Evolutionary conservation across 371 early-diverging fungal species (phyloP), one percentile per base, ranked within the genome.

Genomic region (Rhizopus stolonifer): DNA sequence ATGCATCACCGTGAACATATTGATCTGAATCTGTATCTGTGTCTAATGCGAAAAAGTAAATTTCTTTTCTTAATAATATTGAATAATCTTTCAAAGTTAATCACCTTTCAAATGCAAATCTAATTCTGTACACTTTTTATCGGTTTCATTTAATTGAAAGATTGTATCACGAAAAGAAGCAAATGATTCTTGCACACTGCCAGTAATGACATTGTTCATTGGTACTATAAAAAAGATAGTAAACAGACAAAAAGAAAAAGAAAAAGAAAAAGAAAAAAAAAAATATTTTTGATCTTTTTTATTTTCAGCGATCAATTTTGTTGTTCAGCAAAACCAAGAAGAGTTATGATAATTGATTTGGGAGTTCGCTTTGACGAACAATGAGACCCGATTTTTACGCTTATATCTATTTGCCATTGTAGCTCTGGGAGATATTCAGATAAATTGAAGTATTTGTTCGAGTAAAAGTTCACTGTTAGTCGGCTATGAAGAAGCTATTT

Each of bases 61-160:
- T n/a, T 29, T 11, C 14, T 14, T 25, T 9, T 25, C 26, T n/a
- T n/a, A n/a, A n/a, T n/a, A n/a, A n/a, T n/a, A n/a, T n/a, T n/a
- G n/a, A n/a, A n/a, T n/a, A n/a, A n/a, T n/a, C n/a, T n/a, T n/a
- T n/a, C n/a, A n/a, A 4, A 2, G 39, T 14, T 33, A 6, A 3
- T 36, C 47, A 54, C 55, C 55, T 31, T 47, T 26, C 1, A 54
- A 31, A 17, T 29, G 22, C 1, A 24, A 4, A 46, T 33, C 32
- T 2, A 54, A 40, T 14, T 39, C 39, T 21, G 45, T 29, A 17
- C 18, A 24, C 39, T 39, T 46, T 22, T 40, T 24, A 36, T 54
- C 39, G 5, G 26, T 15, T 26, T 46, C 15, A 31, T 46, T 54
- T 23, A 31, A 23, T 23, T 43, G 31, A 34, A 18, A 9, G 34